Evolutionary conservation across 2,329 filamentous ascomycete species (phyloP).

Genomic region (Phaeosphaeria sp.): DNA sequence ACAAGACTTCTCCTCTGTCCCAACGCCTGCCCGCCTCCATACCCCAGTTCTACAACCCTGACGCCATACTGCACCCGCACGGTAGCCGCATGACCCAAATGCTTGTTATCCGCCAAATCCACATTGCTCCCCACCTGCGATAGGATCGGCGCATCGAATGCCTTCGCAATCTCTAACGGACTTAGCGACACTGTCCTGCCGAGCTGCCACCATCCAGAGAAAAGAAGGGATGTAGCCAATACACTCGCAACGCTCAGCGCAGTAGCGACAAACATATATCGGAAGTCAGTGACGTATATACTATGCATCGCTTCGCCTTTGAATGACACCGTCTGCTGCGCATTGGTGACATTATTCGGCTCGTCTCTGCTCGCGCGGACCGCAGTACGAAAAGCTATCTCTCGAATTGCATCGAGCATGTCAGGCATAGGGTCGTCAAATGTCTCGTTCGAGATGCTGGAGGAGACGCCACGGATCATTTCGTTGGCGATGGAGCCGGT

Average conservation of each 20-base stretch:
- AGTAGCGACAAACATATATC: slow-evolving; percentile 1
- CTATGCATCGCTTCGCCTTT: not conserved
- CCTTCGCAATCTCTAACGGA: slow-evolving; percentile 8
- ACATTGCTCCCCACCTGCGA: slow-evolving; percentile 4
- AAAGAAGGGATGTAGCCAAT: not conserved
- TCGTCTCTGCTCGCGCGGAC: slow-evolving; percentile 3
- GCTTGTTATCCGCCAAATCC: not conserved
- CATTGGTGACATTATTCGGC: slow-evolving; percentile 1
- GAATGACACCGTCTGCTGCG: not conserved
- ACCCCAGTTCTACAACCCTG: not conserved
- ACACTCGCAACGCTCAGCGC: slow-evolving; percentile 2
- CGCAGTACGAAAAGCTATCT: slow-evolving; percentile 7
- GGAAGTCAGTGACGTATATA: slow-evolving; percentile 4
- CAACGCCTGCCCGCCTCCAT: not conserved
- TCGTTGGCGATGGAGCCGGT: slow-evolving; percentile 6
- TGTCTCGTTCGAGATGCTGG: not conserved
- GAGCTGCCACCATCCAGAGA: slow-evolving; percentile 7
- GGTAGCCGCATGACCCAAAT: not conserved
- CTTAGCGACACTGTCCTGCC: slow-evolving; percentile 2
- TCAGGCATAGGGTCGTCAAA: slow-evolving; percentile 4
- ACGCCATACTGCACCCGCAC: slow-evolving; percentile 1
- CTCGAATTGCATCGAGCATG: slow-evolving; percentile 6
- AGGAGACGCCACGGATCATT: not conserved
- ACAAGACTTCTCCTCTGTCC: not conserved
- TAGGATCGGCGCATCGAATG: slow-evolving; percentile 6